Evolutionary conservation across 2,329 filamentous ascomycete species (phyloP).

Genomic region (Eutypa lata): DNA sequence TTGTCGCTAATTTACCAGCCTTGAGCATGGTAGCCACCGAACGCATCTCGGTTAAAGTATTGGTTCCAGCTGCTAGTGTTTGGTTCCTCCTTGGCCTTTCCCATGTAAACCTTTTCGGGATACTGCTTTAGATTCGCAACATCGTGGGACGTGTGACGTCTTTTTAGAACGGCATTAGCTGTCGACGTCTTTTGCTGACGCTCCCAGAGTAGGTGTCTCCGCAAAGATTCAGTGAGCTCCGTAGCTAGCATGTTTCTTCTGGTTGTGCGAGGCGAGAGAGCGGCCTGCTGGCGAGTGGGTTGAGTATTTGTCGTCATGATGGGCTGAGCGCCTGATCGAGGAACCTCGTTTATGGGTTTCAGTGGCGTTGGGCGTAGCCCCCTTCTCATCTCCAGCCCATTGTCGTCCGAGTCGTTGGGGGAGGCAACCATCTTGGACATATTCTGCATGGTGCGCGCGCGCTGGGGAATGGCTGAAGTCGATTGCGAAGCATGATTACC

Average conservation of each 20-base stretch:
- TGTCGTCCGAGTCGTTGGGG: slow-evolving; percentile 59
- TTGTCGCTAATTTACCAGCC: slow-evolving; percentile 63
- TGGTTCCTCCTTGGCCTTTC: slow-evolving; percentile 54
- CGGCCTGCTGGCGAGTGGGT: slow-evolving; percentile 64
- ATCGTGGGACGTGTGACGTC: slow-evolving; percentile 86
- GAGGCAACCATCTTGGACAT: slow-evolving; percentile 44
- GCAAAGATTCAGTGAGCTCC: slow-evolving; percentile 88
- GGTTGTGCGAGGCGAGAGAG: slow-evolving; percentile 86
- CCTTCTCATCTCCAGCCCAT: slow-evolving; percentile 63
- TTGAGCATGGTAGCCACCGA: slow-evolving; percentile 76
- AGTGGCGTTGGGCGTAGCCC: slow-evolving; percentile 47
- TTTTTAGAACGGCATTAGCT: slow-evolving; percentile 83
- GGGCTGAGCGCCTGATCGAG: slow-evolving; percentile 68
- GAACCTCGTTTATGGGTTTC: slow-evolving; percentile 58
- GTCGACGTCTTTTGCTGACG: slow-evolving; percentile 91
- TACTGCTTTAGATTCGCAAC: slow-evolving; percentile 84
- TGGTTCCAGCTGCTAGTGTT: slow-evolving; percentile 79
- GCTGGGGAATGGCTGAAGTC: slow-evolving; percentile 66
- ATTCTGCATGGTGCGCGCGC: slow-evolving; percentile 51
- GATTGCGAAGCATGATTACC: slow-evolving; percentile 65
- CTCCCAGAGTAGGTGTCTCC: slow-evolving; percentile 90
- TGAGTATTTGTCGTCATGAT: slow-evolving; percentile 72
- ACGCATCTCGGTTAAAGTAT: slow-evolving; percentile 78
- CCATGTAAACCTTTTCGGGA: slow-evolving; percentile 62
- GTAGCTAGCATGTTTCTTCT: slow-evolving; percentile 93